Conservation (phyloP, 2,329 filamentous ascomycete genomes). For the Trichoderma endophyticum region DNA sequence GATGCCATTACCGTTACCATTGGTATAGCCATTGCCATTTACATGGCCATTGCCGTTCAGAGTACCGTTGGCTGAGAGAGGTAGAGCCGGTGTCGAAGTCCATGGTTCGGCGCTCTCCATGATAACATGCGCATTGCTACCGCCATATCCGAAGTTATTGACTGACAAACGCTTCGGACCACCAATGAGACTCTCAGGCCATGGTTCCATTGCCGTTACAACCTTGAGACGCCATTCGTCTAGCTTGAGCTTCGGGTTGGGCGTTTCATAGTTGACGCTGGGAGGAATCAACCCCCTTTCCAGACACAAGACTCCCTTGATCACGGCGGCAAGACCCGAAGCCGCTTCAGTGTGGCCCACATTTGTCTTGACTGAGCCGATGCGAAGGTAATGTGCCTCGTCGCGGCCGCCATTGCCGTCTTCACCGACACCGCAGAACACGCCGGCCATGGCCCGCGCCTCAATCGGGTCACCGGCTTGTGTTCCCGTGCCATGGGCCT, state of each 20-base stretch:
- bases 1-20: neutral
- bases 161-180: conserved; percentile 24
- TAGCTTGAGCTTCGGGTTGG: neutral
- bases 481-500: conserved; percentile 37
- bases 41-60: neutral
- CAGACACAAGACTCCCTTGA: neutral
- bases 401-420: conserved; percentile 16
- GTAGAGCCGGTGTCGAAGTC: neutral
- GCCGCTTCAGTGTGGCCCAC: conserved; percentile 29
- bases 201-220: conserved; percentile 19
- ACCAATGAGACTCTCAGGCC: conserved; percentile 16
- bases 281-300: neutral
- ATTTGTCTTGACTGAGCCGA: conserved; percentile 30
- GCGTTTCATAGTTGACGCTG: neutral
- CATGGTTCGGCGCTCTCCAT: neutral
- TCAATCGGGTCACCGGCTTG: conserved; percentile 27
- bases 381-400: neutral
- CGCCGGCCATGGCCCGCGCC: neutral
- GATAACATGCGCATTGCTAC: conserved; percentile 16
- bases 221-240: conserved; percentile 24
- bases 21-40: neutral
- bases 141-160: conserved; percentile 36
- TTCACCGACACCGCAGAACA: neutral
- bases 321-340: conserved; percentile 25
- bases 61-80: neutral